Conservation (phyloP, 2,329 filamentous ascomycete species). For the Magnaporthiopsis poae region DNA sequence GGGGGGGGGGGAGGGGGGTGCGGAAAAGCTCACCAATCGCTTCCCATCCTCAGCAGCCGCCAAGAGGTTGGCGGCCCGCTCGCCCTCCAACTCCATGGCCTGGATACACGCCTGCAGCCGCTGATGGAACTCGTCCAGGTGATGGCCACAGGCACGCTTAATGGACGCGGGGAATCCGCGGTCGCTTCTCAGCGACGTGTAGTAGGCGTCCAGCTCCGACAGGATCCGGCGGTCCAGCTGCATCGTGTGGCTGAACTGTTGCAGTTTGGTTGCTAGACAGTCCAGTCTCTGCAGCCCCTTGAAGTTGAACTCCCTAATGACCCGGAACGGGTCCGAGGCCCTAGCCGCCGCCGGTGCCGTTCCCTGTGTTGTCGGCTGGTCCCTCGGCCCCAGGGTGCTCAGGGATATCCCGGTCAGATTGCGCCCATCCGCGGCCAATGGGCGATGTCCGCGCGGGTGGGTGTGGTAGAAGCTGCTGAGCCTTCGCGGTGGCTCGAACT, state of each 20-base stretch:
- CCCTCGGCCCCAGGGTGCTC: background rate
- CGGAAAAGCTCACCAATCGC: background rate
- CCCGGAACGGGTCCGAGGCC: background rate
- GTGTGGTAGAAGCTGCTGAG: no score
- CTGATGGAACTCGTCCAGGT: background rate
- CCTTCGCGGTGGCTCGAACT: no score
- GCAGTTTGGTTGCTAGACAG: background rate
- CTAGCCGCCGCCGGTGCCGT: background rate
- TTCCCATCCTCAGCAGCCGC: background rate
- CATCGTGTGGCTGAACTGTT: conserved; percentile 1
- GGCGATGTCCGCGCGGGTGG: no score
- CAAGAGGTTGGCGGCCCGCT: background rate
- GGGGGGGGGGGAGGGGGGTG: no score
- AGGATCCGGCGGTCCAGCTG: conserved; percentile 1
- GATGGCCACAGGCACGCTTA: background rate
- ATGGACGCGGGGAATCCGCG: background rate
- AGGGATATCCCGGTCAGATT: no score
- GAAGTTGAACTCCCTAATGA: conserved; percentile 5
- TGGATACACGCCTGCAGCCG: background rate
- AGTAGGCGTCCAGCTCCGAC: background rate
- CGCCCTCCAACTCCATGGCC: conserved; percentile 1
- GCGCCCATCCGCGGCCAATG: no score
- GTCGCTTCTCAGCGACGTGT: background rate
- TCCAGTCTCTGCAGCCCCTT: conserved; percentile 5
- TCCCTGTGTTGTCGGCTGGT: background rate